Conservation (phyloP, 805 yeast species). For the Sugiyamaella marilandica region DNA sequence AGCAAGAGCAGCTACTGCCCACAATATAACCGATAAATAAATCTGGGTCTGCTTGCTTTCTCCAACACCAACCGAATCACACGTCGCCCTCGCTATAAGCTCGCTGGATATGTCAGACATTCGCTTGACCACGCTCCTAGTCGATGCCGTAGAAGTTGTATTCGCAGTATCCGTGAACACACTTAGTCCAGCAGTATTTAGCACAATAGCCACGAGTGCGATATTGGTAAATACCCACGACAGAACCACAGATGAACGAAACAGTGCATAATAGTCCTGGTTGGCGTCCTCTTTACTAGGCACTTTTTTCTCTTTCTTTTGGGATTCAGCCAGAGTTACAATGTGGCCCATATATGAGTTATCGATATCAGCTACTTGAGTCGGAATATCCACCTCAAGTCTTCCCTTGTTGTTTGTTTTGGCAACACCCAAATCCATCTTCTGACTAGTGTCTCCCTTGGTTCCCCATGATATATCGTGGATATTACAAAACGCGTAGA, state of each 20-base stretch:
- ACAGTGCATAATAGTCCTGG: slow-evolving; percentile 81
- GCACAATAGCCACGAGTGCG: slow-evolving; percentile 72
- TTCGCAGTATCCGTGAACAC: slow-evolving; percentile 32
- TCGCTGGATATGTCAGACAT: slow-evolving; percentile 4
- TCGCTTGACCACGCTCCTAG: slow-evolving; percentile 24
- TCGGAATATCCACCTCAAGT: slow-evolving; percentile 50
- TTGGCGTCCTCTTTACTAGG: slow-evolving; percentile 48
- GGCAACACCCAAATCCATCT: slow-evolving; percentile 78
- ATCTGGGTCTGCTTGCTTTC: slow-evolving; percentile 32
- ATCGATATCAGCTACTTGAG: slow-evolving; percentile 72
- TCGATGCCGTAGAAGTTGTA: slow-evolving; percentile 18
- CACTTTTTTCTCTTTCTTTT: slow-evolving; percentile 32
- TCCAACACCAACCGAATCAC: slow-evolving; percentile 17
- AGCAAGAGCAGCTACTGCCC: slow-evolving; percentile 93
- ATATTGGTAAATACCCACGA: slow-evolving; percentile 87
- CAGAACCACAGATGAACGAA: slow-evolving; percentile 83
- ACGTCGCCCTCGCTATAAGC: slow-evolving; percentile 9
- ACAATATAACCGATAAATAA: slow-evolving; percentile 77
- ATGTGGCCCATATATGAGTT: slow-evolving; percentile 62
- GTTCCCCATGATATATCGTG: slow-evolving; percentile 99
- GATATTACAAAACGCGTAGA: slow-evolving; percentile 92
- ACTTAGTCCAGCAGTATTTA: slow-evolving; percentile 75
- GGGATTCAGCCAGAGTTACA: slow-evolving; percentile 44
- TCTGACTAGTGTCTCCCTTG: slow-evolving; percentile 66
- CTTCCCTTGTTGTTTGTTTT: slow-evolving; percentile 62